Conservation (phyloP, 257 asterid genomes). For the Ligustrum vulgare region DNA sequence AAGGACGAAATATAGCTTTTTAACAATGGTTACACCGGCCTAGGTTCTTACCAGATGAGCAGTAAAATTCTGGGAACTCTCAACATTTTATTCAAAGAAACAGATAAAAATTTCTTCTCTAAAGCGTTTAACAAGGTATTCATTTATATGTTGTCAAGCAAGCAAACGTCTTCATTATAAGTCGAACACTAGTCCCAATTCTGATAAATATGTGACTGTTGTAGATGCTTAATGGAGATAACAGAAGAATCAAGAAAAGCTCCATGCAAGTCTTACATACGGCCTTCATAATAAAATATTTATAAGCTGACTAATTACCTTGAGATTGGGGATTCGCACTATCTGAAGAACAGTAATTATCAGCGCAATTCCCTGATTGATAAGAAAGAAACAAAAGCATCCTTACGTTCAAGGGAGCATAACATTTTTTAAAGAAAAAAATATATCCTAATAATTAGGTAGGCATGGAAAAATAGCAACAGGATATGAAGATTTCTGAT, state of each 20-base stretch:
- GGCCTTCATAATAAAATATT: conserved; percentile 12
- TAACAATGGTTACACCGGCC: neutral
- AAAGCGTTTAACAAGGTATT: neutral
- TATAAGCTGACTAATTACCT: conserved; percentile 47
- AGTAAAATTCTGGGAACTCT: neutral
- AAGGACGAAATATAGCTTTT: neutral
- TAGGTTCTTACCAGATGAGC: neutral
- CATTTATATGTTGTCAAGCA: neutral
- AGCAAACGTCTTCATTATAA: neutral
- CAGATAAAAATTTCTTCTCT: neutral
- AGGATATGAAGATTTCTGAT: neutral
- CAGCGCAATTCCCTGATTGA: conserved; percentile 76
- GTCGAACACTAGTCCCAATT: neutral
- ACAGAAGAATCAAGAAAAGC: conserved; percentile 15
- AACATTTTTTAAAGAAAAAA: neutral
- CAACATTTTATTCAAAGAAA: neutral
- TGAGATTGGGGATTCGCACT: conserved; percentile 88
- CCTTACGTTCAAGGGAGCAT: neutral
- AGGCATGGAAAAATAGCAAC: neutral
- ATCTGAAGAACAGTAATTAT: conserved; percentile 92
- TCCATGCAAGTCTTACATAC: conserved; percentile 11
- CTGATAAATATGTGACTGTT: conserved; percentile 1
- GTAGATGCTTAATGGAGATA: conserved; percentile 3
- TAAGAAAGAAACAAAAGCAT: conserved; percentile 18
- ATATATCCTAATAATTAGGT: neutral